Evolutionary conservation across 1,284 basidiomycete genomes (phyloP), one percentile per base, ranked within the genome.

Genomic region (Bjerkandera adusta): DNA sequence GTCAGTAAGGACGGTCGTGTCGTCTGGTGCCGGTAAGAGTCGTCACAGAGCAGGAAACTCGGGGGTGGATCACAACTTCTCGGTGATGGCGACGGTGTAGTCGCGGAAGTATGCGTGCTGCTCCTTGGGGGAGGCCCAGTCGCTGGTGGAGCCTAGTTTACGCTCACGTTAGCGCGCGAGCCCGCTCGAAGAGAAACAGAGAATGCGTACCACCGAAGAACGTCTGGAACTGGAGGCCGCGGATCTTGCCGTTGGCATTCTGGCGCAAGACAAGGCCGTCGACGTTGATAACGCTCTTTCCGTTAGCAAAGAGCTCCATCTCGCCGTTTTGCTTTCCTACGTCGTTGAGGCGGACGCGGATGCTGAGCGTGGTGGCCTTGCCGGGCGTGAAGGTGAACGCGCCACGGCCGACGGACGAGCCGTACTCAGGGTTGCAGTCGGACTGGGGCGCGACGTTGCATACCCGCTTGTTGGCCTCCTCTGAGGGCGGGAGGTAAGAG

Each of bases 331-430:
- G 75, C 36, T 74, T 62, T 5, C 85, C n/a, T 77, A 77, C 20
- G 75, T 85, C 55, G 55, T 89, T 89, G 47, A 89, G 71, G 43
- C 61, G 64, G 26, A 87, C 75, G 25, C 41, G 41, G 5, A 43
- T 43, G 15, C 27, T 62, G 51, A 89, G 68, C 15, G 64, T 71
- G 36, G 81, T 87, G 83, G 85, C 87, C 29, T 58, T 64, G 3
- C 85, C 86, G 3, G 69, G 55, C 12, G 69, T 65, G 68, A 79
- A 92, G 4, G 53, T 60, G 73, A 86, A 92, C 0, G 82, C 69
- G 2, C 87, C 87, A 21, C 89, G 77, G 13, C 86, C 86, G 55
- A 92, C 70, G n/a, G 83, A 83, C 32, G 84, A 68, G 11, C 87
- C 86, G 56, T 87, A 89, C 3, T 61, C 62, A 3, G 72, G 59